Conservation (phyloP, 2,329 filamentous ascomycete species). For the Monosporascus sp. region DNA sequence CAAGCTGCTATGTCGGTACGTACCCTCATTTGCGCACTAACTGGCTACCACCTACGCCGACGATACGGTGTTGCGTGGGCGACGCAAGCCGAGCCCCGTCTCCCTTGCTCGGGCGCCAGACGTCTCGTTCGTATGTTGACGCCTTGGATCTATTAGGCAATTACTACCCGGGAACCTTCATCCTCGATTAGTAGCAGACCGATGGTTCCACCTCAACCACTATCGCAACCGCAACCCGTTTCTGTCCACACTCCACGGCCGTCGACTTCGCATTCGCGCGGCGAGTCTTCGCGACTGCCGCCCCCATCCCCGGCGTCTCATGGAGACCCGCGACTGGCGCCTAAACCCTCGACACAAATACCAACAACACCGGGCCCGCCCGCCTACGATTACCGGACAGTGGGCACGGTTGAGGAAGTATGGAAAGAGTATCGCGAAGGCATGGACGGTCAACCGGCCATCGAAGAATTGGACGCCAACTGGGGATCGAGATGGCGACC, state of each 20-base stretch:
- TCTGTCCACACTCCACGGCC: constrained; percentile 17
- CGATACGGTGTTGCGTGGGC: neutral
- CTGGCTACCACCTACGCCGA: no score
- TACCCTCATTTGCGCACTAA: neutral
- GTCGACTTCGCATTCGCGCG: constrained; percentile 22
- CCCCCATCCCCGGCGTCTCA: constrained; percentile 21
- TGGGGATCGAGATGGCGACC: constrained; percentile 33
- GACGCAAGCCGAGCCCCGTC: neutral
- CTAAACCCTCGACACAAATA: constrained; percentile 19
- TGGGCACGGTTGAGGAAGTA: constrained; percentile 30
- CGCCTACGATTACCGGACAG: constrained; percentile 27
- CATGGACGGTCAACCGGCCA: constrained; percentile 29
- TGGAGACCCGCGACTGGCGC: constrained; percentile 16
- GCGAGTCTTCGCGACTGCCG: constrained; percentile 19
- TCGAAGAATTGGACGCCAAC: constrained; percentile 28
- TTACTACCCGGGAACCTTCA: constrained; percentile 16
- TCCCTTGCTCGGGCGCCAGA: neutral
- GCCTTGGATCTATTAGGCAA: constrained; percentile 12
- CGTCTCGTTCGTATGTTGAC: constrained; percentile 10
- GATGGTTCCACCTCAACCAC: constrained; percentile 16
- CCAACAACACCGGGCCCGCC: constrained; percentile 26
- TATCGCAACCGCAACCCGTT: constrained; percentile 14
- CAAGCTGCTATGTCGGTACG: constrained; percentile 28
- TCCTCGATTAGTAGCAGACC: constrained; percentile 9
- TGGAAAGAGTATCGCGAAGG: constrained; percentile 33